These are phyloP conservation scores for Fusarium falciforme DNA, from an alignment of 2,329 filamentous ascomycete genomes.

Conservation along the genomic window DNA sequence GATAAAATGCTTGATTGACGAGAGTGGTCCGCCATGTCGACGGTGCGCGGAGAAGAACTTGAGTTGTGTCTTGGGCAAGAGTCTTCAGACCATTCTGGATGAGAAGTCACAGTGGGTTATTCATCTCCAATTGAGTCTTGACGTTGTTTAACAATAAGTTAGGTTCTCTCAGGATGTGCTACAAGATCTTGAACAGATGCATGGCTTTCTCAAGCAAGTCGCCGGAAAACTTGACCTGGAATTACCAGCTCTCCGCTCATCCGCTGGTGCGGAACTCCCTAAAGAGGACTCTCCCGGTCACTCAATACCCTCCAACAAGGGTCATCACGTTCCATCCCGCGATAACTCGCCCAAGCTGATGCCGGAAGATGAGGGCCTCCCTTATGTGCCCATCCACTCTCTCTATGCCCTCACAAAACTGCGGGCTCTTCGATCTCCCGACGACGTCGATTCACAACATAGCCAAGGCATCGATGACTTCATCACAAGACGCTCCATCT, in stretches of 20 bases:
- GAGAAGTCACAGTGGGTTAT: constrained; percentile 48
- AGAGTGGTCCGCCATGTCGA: constrained; percentile 51
- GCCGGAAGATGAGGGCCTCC: constrained; percentile 46
- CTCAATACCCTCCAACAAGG: constrained; percentile 6
- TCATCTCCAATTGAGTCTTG: not conserved
- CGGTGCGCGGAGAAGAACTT: constrained; percentile 50
- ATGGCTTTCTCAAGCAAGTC: constrained; percentile 28
- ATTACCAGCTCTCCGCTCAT: constrained; percentile 21
- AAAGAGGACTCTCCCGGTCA: constrained; percentile 17
- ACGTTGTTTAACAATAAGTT: not conserved
- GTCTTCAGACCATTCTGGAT: constrained; percentile 52
- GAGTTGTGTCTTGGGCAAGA: constrained; percentile 52
- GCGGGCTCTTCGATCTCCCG: constrained; percentile 47
- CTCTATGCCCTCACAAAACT: constrained; percentile 50
- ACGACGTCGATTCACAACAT: constrained; percentile 26
- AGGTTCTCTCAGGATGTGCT: constrained; percentile 9
- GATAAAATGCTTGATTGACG: constrained; percentile 54
- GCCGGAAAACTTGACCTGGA: constrained; percentile 19
- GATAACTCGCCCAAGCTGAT: constrained; percentile 32
- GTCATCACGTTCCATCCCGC: constrained; percentile 26
- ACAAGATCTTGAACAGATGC: constrained; percentile 22
- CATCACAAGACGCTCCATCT: constrained; percentile 53
- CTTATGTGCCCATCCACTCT: constrained; percentile 50
- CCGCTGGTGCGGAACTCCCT: not conserved
- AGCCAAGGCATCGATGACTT: constrained; percentile 42